Percentiles rank a stretch among this genome's conserved stretches.
Evolutionary conservation across 805 yeast species (phyloP).

Genomic region (Wickerhamomyces mucosus): DNA sequence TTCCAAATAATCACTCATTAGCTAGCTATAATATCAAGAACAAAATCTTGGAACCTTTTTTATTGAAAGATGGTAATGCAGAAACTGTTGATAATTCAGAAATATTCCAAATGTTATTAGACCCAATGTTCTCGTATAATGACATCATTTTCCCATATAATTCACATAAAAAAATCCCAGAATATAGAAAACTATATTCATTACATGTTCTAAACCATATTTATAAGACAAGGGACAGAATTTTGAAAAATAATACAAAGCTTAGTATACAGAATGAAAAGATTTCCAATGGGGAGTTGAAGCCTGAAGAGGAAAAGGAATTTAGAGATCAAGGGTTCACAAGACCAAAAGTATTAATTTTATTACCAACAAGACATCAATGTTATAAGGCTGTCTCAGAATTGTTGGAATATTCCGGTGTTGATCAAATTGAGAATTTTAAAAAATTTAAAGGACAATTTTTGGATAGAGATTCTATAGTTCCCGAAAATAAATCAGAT

Average conservation of each 20-base stretch:
- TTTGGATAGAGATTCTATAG: conserved; percentile 34
- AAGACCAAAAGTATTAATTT: conserved; percentile 75
- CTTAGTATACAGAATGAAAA: conserved; percentile 33
- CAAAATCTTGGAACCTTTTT: conserved; percentile 25
- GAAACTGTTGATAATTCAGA: conserved; percentile 22
- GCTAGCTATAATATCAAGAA: conserved; percentile 36
- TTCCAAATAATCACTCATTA: conserved; percentile 16
- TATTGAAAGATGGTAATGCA: conserved; percentile 6
- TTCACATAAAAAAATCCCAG: conserved; percentile 36
- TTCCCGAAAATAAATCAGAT: conserved; percentile 54
- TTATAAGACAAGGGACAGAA: conserved; percentile 77
- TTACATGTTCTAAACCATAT: conserved; percentile 78
- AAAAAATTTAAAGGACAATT: conserved; percentile 69
- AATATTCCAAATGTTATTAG: conserved; percentile 44
- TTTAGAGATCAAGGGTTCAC: conserved; percentile 92
- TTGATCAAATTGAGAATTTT: conserved; percentile 72
- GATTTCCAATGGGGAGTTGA: conserved; percentile 24
- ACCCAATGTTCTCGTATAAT: conserved; percentile 62
- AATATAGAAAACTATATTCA: conserved; percentile 53
- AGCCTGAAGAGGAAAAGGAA: conserved; percentile 43
- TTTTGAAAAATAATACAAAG: conserved; percentile 66
- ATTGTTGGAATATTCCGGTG: conserved; percentile 51
- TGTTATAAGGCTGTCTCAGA: conserved; percentile 61
- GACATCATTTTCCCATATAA: conserved; percentile 59
- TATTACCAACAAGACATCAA: conserved; percentile 76